Evolutionary conservation across 2,329 filamentous ascomycete genomes (phyloP).

Genomic region (Fusarium sp.): DNA sequence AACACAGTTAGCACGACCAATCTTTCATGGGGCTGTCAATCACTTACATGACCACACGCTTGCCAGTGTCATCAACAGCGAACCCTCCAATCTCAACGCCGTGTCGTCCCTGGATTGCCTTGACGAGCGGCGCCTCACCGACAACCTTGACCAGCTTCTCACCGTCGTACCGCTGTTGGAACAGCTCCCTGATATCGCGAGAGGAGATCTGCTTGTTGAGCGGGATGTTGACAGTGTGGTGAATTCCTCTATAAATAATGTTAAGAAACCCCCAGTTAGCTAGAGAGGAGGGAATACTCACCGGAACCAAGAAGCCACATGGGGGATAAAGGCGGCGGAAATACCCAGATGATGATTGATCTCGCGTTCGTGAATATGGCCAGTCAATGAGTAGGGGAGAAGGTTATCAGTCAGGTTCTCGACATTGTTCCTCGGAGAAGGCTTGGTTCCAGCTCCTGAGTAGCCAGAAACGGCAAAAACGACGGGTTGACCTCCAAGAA

Average conservation of each 20-base stretch:
- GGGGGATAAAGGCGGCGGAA: neutral
- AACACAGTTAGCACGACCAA: neutral
- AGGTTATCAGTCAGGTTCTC: neutral
- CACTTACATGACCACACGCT: neutral
- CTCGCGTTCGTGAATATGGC: neutral
- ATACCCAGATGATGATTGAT: neutral
- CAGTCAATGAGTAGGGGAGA: neutral
- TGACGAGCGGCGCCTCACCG: neutral
- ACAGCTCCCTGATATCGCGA: neutral
- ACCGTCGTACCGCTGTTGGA: neutral
- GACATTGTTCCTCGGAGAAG: neutral
- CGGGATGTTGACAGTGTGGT: neutral
- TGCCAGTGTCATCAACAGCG: neutral
- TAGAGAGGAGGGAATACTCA: accelerated
- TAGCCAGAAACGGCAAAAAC: neutral
- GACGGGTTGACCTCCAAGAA: neutral
- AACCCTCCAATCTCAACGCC: neutral
- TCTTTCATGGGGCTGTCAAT: neutral
- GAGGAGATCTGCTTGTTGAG: neutral
- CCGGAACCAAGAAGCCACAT: neutral
- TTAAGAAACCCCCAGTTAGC: accelerated
- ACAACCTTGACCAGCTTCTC: neutral
- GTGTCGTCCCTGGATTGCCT: neutral
- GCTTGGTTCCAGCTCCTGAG: neutral
- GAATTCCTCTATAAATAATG: neutral